These are phyloP conservation scores for Bipolaris sorokiniana DNA, from an alignment of 2,329 filamentous ascomycete species.

Conservation along the genomic window DNA sequence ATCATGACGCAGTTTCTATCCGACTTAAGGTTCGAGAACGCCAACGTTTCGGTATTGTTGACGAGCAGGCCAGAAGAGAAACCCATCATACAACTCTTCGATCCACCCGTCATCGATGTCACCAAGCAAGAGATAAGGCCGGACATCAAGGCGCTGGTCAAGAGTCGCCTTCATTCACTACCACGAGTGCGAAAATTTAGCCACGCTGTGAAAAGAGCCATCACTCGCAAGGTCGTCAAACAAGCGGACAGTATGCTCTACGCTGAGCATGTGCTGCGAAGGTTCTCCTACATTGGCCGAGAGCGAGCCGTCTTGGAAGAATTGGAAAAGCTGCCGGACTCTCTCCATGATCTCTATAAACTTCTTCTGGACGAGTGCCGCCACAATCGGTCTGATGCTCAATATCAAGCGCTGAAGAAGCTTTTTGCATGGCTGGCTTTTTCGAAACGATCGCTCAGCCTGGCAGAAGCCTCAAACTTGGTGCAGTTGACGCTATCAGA, in stretches of 20 bases:
- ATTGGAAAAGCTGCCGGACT: conserved; percentile 30
- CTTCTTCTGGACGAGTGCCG: conserved; percentile 26
- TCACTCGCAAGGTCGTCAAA: conserved; percentile 38
- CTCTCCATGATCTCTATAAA: conserved; percentile 21
- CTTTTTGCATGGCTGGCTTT: conserved; percentile 34
- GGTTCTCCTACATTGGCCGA: conserved; percentile 41
- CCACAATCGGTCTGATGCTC: conserved; percentile 20
- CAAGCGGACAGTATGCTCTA: conserved; percentile 48
- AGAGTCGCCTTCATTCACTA: neutral
- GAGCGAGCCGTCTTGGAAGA: conserved; percentile 44
- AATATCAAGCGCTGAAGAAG: conserved; percentile 25
- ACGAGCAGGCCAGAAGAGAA: conserved; percentile 2
- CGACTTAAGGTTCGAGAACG: neutral
- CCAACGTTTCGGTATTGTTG: neutral
- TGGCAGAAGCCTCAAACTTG: conserved; percentile 23
- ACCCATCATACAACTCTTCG: neutral
- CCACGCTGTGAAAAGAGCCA: conserved; percentile 36
- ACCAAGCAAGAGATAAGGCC: neutral
- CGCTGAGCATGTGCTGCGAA: conserved; percentile 44
- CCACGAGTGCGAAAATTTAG: conserved; percentile 25
- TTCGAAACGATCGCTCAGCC: conserved; percentile 25
- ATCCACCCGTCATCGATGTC: neutral
- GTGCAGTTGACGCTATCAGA: conserved; percentile 18
- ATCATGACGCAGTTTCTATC: conserved; percentile 5
- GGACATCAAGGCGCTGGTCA: neutral